Conservation (phyloP, 1,284 basidiomycete genomes). For the Trichosporon sp. region DNA sequence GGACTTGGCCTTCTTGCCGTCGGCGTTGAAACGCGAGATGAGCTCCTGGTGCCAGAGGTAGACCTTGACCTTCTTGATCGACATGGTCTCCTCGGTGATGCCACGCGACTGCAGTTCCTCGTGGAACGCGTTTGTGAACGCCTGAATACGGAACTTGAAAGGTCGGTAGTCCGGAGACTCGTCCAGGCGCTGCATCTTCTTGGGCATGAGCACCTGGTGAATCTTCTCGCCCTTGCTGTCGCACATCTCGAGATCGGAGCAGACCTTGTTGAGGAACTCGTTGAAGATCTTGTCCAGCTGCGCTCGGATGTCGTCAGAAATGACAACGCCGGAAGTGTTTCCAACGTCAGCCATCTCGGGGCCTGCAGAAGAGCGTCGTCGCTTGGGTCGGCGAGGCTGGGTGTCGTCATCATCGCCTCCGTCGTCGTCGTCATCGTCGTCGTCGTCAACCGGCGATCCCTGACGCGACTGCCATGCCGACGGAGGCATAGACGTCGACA, state of each 20-base stretch:
- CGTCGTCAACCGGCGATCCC: slow-evolving; percentile 34
- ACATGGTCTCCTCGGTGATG: slow-evolving; percentile 54
- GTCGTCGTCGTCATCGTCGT: slow-evolving; percentile 38
- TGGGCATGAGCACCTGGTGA: slow-evolving; percentile 97
- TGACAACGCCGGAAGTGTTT: slow-evolving; percentile 25
- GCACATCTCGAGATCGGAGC: slow-evolving; percentile 86
- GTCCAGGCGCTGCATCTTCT: slow-evolving; percentile 93
- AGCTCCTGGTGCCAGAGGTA: slow-evolving; percentile 90
- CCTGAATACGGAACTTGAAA: slow-evolving; percentile 98
- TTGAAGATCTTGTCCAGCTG: slow-evolving; percentile 89
- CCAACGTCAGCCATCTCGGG: slow-evolving; percentile 21
- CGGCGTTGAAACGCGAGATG: slow-evolving; percentile 97
- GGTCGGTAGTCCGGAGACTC: slow-evolving; percentile 95
- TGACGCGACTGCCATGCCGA: slow-evolving; percentile 44
- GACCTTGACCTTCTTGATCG: slow-evolving; percentile 75
- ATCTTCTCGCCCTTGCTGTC: slow-evolving; percentile 95
- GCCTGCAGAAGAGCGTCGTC: slow-evolving; percentile 39
- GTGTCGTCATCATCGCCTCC: slow-evolving; percentile 39
- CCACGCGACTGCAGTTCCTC: slow-evolving; percentile 60
- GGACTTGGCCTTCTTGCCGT: slow-evolving; percentile 98
- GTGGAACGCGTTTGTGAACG: slow-evolving; percentile 94
- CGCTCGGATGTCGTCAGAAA: slow-evolving; percentile 63
- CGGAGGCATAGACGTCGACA: slow-evolving; percentile 36
- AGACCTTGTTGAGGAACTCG: slow-evolving; percentile 79
- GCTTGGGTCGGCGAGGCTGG: slow-evolving; percentile 32